Evolutionary conservation across 2,329 filamentous ascomycete species (phyloP).

Genomic region (Leptodontidium sp.): DNA sequence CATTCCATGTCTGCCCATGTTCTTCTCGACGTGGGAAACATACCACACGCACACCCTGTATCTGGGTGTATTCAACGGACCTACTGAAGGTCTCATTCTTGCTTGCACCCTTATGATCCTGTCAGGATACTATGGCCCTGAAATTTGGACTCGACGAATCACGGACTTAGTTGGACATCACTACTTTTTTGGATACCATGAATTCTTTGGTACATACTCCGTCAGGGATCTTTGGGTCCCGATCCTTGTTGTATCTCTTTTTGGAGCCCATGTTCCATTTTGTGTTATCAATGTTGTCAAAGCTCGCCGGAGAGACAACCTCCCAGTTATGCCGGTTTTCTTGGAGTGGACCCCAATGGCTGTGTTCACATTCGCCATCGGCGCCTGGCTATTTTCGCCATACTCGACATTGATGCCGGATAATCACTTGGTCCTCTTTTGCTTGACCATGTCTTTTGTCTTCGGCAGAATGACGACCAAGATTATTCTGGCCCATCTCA

Average conservation of each 20-base stretch:
- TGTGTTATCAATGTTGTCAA: conserved; percentile 87
- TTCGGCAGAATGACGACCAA: conserved; percentile 99
- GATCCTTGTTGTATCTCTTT: conserved; percentile 69
- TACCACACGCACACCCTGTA: conserved; percentile 98
- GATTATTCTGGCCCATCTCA: conserved; percentile 96
- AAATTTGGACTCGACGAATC: conserved; percentile 83
- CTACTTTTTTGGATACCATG: conserved; percentile 59
- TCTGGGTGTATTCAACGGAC: conserved; percentile 95
- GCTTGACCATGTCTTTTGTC: conserved; percentile 93
- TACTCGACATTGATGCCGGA: conserved; percentile 82
- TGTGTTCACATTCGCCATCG: conserved; percentile 77
- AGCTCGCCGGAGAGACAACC: conserved; percentile 74
- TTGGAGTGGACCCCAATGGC: conserved; percentile 93
- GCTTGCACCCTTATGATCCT: conserved; percentile 86
- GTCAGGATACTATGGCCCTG: conserved; percentile 87
- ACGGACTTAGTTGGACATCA: conserved; percentile 70
- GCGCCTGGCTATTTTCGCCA: conserved; percentile 89
- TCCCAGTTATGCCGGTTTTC: conserved; percentile 84
- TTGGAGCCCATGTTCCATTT: conserved; percentile 82
- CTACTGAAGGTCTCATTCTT: conserved; percentile 92
- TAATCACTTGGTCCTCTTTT: conserved; percentile 92
- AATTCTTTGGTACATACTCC: conserved; percentile 73
- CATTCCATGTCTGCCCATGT: conserved; percentile 94
- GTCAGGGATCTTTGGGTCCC: conserved; percentile 89
- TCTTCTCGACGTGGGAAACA: conserved; percentile 99